Conservation (phyloP, 2,329 filamentous ascomycete genomes). For the Pleurostoma richardsiae region DNA sequence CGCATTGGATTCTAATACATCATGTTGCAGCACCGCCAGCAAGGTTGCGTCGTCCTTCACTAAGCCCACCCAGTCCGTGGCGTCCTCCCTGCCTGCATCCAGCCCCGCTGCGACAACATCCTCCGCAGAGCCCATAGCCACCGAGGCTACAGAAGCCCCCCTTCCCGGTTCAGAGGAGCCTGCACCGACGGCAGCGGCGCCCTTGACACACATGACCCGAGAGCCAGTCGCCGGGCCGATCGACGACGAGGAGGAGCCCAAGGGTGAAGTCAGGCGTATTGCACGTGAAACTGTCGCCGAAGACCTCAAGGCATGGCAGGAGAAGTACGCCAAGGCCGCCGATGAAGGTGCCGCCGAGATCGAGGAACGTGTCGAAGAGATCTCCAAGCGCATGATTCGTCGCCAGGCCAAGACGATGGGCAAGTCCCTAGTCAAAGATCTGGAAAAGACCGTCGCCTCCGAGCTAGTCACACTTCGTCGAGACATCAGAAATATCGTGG, state of each 20-base stretch:
- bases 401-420: slow-evolving; percentile 63
- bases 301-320: slow-evolving; percentile 82
- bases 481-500: slow-evolving; percentile 58
- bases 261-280: slow-evolving; percentile 44
- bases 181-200: slow-evolving; percentile 10
- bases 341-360: slow-evolving; percentile 75
- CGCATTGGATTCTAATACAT: background rate
- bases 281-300: slow-evolving; percentile 65
- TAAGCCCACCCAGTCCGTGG: slow-evolving; percentile 21
- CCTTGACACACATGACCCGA: slow-evolving; percentile 12
- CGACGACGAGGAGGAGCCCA: slow-evolving; percentile 28
- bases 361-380: slow-evolving; percentile 61
- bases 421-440: slow-evolving; percentile 58
- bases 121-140: slow-evolving; percentile 9
- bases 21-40: slow-evolving; percentile 13
- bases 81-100: slow-evolving; percentile 16
- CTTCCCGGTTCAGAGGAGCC: slow-evolving; percentile 14
- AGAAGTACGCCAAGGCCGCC: slow-evolving; percentile 79
- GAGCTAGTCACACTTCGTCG: slow-evolving; percentile 63
- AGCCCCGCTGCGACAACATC: slow-evolving; percentile 2
- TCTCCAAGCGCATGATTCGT: slow-evolving; percentile 49
- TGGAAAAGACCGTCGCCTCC: slow-evolving; percentile 61
- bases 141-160: slow-evolving; percentile 12
- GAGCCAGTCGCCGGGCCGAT: slow-evolving; percentile 38
- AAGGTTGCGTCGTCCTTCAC: slow-evolving; percentile 30